Evolutionary conservation across 805 yeast species (phyloP).

Genomic region (Ogataea trehalophila): DNA sequence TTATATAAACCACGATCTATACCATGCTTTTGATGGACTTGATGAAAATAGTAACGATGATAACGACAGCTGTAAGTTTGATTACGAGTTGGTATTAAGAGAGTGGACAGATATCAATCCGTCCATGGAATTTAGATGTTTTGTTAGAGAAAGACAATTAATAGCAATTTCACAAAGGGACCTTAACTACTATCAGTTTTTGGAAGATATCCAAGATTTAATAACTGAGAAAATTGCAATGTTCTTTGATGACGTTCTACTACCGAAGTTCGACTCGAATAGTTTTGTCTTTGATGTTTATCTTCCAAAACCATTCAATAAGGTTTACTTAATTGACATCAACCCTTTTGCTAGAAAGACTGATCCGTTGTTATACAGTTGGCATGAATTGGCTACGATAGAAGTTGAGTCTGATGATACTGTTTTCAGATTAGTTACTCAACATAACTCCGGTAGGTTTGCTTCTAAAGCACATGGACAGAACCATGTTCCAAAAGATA

Average conservation of each 20-base stretch:
- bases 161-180: slow-evolving; percentile 84
- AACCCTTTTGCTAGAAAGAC: slow-evolving; percentile 81
- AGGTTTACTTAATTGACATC: slow-evolving; percentile 71
- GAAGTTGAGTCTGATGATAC: slow-evolving; percentile 32
- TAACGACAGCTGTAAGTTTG: slow-evolving; percentile 21
- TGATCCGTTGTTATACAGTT: slow-evolving; percentile 72
- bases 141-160: slow-evolving; percentile 58
- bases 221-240: slow-evolving; percentile 44
- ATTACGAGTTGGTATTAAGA: slow-evolving; percentile 66
- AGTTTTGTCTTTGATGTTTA: slow-evolving; percentile 76
- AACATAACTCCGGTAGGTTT: slow-evolving; percentile 69
- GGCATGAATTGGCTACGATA: slow-evolving; percentile 65
- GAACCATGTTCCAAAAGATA: slow-evolving; percentile 86
- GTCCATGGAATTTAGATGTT: slow-evolving; percentile 86
- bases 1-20: slow-evolving; percentile 80
- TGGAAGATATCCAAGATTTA: slow-evolving; percentile 46
- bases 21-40: slow-evolving; percentile 55
- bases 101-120: slow-evolving; percentile 85
- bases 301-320: slow-evolving; percentile 66
- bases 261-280: slow-evolving; percentile 47
- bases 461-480: slow-evolving; percentile 81
- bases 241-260: slow-evolving; percentile 48
- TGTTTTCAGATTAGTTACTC: slow-evolving; percentile 62
- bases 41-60: slow-evolving; percentile 25
- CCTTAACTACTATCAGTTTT: slow-evolving; percentile 71